Evolutionary conservation across 192 early-diverging fungal species (phyloP), one percentile per base, ranked within the genome.

Genomic region (Gigaspora rosea): DNA sequence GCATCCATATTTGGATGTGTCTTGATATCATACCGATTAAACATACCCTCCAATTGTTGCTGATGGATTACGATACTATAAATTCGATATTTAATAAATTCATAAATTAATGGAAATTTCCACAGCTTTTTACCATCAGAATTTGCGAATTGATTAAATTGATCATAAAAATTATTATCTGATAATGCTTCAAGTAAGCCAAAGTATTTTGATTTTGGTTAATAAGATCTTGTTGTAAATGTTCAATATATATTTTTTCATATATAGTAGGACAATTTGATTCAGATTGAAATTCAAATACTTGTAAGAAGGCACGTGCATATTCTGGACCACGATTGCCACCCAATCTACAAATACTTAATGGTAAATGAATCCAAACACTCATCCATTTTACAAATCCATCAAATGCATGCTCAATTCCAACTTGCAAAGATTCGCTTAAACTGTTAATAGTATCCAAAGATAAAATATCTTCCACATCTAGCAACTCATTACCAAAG

Each of bases 1-100:
- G 13, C 56, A 20, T 20, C 15, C 56, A 58, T 58, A 20, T 66
- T 66, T 16, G 64, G 64, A 46, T 66, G 8, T 18, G 32, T 16
- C 18, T 41, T 66, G 16, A 66, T 66, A 13, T 41, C 64, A 66
- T 66, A 66, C 0, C 11, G 6, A 66, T 65, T 65, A 16, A 65
- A 65, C 16, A 70, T 65, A 27, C 64, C 64, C 32, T 70, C 68
- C 6, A 51, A 4, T 20, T 70, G n/a, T 70, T 70, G 68, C 27
- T 50, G 49, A 51, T 70, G 8, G 3, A 70, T 36, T 27, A 51
- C 7, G 9, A 70, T 6, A 20, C 47, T 50, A 12, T 36, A 70
- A 51, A 70, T 51, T 49, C 18, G 8, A 51, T 70, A 70, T 16
- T 70, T 70, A 22, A 70, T 22, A 70, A 70, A 70, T 50, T 70